phyloP scores from a whole-genome alignment of 2,329 filamentous ascomycete genomes.

The Exophiala alcalophila region DNA sequence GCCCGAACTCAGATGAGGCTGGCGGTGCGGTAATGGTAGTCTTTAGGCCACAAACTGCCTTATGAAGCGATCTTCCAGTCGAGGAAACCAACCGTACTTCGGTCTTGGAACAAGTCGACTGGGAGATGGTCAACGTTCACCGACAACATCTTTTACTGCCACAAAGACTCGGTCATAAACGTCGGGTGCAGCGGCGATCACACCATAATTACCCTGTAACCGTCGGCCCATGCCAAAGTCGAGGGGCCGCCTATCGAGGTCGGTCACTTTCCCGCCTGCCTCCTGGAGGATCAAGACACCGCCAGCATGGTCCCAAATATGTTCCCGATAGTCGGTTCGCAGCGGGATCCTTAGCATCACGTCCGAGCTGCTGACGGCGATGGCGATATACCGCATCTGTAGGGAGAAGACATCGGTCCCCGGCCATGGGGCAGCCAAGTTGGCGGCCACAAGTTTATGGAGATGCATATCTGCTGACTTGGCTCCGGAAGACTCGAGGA shows the following conservation, averaged over 20 bases:
- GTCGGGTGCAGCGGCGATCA: slow-evolving; percentile 44
- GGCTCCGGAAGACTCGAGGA: no score
- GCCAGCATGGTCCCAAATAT: slow-evolving; percentile 57
- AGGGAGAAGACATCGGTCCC: slow-evolving; percentile 52
- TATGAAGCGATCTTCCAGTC: no score
- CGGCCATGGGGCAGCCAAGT: slow-evolving; percentile 47
- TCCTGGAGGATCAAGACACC: slow-evolving; percentile 53
- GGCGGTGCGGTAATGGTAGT: no score
- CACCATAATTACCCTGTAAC: slow-evolving; percentile 40
- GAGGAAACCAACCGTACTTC: no score
- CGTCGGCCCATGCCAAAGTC: slow-evolving; percentile 47
- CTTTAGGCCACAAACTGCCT: no score
- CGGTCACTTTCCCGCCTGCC: slow-evolving; percentile 50
- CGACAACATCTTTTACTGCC: no score
- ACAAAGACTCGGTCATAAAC: no score
- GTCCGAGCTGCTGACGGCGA: slow-evolving; percentile 50
- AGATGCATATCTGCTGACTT: neutral
- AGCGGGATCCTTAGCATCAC: slow-evolving; percentile 50
- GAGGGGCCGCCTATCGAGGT: slow-evolving; percentile 50
- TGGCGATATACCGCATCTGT: slow-evolving; percentile 54
- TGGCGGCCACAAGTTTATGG: slow-evolving; percentile 32
- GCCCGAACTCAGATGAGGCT: no score
- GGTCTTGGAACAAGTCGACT: no score
- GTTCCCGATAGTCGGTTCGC: slow-evolving; percentile 47
- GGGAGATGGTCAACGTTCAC: no score